phyloP scores from a whole-genome alignment of 257 asterid genomes.

The Forsythia viridissima region DNA sequence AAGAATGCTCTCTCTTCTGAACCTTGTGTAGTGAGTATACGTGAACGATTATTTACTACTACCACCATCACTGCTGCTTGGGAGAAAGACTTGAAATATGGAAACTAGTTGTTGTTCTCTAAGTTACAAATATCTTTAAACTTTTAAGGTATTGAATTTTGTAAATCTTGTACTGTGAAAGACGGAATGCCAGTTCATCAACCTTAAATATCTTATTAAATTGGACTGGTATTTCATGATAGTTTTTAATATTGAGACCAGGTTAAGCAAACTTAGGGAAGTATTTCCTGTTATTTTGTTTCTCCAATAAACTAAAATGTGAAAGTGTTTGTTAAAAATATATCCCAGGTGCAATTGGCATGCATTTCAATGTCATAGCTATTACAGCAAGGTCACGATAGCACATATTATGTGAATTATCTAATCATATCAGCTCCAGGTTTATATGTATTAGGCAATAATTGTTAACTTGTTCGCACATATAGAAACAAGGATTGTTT shows the following conservation, averaged over 20 bases:
- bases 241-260: slow-evolving; percentile 8
- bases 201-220: neutral
- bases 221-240: slow-evolving; percentile 4
- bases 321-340: neutral
- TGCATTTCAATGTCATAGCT: neutral
- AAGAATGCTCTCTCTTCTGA: neutral
- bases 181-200: neutral
- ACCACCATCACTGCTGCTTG: slow-evolving; percentile 10
- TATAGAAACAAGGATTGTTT: neutral
- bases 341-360: neutral
- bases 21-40: neutral
- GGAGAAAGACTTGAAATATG: neutral
- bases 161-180: neutral
- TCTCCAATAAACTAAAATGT: slow-evolving; percentile 24
- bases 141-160: neutral
- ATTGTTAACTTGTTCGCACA: neutral
- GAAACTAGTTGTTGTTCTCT: neutral
- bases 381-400: neutral
- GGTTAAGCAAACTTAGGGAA: neutral
- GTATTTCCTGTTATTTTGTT: slow-evolving; percentile 13
- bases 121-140: slow-evolving; percentile 35
- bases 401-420: neutral
- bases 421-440: neutral
- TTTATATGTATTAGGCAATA: neutral
- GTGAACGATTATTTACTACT: neutral